Base-by-base conservation (phyloP, 306 rosid genomes). In the Vachellia collinsii region DNA sequence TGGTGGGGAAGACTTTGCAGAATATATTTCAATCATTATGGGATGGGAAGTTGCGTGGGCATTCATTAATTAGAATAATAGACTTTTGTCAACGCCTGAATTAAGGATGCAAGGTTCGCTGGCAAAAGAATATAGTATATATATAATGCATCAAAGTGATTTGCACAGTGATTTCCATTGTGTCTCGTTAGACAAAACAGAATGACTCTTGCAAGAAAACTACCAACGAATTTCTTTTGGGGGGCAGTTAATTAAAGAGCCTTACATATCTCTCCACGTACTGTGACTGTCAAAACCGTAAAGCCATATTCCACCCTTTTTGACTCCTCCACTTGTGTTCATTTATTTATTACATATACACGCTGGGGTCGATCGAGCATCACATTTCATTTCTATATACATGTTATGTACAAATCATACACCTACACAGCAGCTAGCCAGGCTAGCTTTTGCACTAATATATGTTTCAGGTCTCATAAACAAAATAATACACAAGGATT, bases 171-270 rank as follows among this genome's bases (percentile, higher is more conserved):
- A 63, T 50, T 67, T 72, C 63, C 53, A 25, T 8, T 7, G 34
- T 78, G 76, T 82, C 62, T 47, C 14, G 37, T 53, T 58, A 85
- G 41, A 79, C 77, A 80, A 81, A 83, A 79, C 69, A 79, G 47
- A 70, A 70, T 56, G 76, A 84, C 53, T 75, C 29, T 46, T 29
- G 61, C 25, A 56, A 3, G 13, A 89, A 80, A 88, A 83, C 74
- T 6, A 6, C 54, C 87, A 91, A 85, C 92, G 82, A 84, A 81
- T 81, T 87, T 88, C 92, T 91, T 91, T 88, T 85, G 48, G 80
- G 58, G 95, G 86, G 25, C 61, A 54, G 61, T 17, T 91, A 72
- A 92, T 92, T 90, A 72, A 70, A 76, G 87, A 61, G 76, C 63
- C 69, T 76, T 58, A 4, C 13, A 76, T 13, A 42, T 47, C 67